Evolutionary conservation across 805 yeast genomes (phyloP), one percentile per base, ranked within the genome.

Genomic region (Isabelozyma rhagii): DNA sequence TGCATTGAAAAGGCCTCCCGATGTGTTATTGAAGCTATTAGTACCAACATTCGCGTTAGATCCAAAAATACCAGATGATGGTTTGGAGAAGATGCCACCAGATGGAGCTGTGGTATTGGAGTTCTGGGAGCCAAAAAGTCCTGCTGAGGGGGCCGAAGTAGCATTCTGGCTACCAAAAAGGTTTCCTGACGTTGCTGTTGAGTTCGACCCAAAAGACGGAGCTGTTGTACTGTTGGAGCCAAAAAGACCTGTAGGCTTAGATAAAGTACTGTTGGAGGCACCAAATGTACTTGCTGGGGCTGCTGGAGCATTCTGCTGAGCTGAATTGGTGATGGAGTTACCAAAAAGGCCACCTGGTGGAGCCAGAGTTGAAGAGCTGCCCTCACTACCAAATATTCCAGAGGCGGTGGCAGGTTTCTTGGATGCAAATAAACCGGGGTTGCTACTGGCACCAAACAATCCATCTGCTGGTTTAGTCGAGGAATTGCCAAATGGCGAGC

Each of bases 301-400:
- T 49, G 14, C 47, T 25, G 28, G 48, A 31, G 18, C 17, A 15
- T 15, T 15, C 17, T 15, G 17, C 17, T 15, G 17, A 15, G 17
- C 17, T 2, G 17, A 15, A 15, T 15, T 43, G 14, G 31, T 43
- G 25, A 44, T 25, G 8, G 59, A 39, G 39, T 55, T 59, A 8
- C 65, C 67, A 56, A 67, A 64, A 13, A 66, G 51, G 17, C 44
- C 31, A 21, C 49, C 34, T 8, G 41, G 49, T 28, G 21, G 55
- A 21, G 31, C 44, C 25, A 21, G 25, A 21, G 25, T 21, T 21
- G 25, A 21, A 21, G 25, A 21, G 25, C 25, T 21, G 25, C 25
- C 25, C 6, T 6, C 25, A 21, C 6, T 21, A 21, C 25, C 41
- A 39, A 39, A 39, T 4, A 39, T 2, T 13, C 41, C 41, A 4